Evolutionary conservation across 2,329 filamentous ascomycete genomes (phyloP).

Genomic region (Cladorrhinum sp.): DNA sequence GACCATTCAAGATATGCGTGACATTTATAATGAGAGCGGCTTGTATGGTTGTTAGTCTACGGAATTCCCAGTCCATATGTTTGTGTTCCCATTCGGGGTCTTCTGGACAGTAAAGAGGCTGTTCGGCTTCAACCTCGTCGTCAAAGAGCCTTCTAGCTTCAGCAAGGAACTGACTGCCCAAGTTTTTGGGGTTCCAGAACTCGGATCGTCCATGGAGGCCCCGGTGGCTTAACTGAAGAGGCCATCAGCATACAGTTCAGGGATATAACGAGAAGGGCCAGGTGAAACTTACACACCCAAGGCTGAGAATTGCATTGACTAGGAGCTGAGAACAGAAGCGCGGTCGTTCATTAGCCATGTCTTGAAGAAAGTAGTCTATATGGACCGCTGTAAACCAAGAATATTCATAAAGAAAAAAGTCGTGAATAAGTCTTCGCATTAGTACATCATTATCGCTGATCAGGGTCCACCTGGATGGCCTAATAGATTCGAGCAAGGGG

Average conservation of each 20-base stretch:
- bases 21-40: slow-evolving; percentile 33
- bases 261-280: background rate
- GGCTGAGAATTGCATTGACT: slow-evolving; percentile 38
- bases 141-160: slow-evolving; percentile 38
- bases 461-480: slow-evolving; percentile 37
- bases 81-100: slow-evolving; percentile 21
- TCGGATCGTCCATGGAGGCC: slow-evolving; percentile 30
- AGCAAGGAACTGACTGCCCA: slow-evolving; percentile 36
- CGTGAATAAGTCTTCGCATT: slow-evolving; percentile 59
- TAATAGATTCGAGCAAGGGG: slow-evolving; percentile 31
- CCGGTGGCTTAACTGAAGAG: slow-evolving; percentile 30
- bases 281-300: slow-evolving; percentile 34
- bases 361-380: slow-evolving; percentile 40
- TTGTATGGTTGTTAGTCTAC: slow-evolving; percentile 35
- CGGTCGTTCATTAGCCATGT: slow-evolving; percentile 31
- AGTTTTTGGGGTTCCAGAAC: slow-evolving; percentile 36
- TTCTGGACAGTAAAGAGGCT: slow-evolving; percentile 11
- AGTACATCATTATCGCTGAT: slow-evolving; percentile 36
- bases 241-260: background rate
- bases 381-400: slow-evolving; percentile 37
- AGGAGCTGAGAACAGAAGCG: slow-evolving; percentile 41
- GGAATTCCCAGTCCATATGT: slow-evolving; percentile 23
- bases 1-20: slow-evolving; percentile 32
- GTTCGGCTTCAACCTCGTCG: slow-evolving; percentile 22
- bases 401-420: slow-evolving; percentile 55